Evolutionary conservation across 306 rosid genomes (phyloP).

Genomic region (Gleditsia sinensis): DNA sequence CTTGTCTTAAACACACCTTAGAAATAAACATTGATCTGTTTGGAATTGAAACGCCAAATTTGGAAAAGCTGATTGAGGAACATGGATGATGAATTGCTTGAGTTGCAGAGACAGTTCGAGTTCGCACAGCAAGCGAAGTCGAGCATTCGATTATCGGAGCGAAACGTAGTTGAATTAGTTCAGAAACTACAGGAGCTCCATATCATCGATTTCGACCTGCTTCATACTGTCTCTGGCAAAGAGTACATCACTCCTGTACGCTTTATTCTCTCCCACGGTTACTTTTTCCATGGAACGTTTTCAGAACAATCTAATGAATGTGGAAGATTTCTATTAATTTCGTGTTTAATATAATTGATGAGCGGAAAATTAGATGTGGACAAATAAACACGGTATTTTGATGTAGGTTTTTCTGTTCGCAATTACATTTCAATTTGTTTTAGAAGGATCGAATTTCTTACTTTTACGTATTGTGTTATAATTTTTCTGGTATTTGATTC

Average conservation of each 20-base stretch:
- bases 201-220: slow-evolving; percentile 94
- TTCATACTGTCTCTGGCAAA: slow-evolving; percentile 92
- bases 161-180: slow-evolving; percentile 96
- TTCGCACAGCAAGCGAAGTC: slow-evolving; percentile 96
- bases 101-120: slow-evolving; percentile 92
- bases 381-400: neutral
- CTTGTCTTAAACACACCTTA: too few species aligned
- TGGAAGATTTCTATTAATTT: neutral
- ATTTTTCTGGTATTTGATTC: neutral
- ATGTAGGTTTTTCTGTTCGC: neutral
- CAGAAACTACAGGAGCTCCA: slow-evolving; percentile 91
- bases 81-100: slow-evolving; percentile 95
- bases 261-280: slow-evolving; percentile 12
- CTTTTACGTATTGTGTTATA: neutral
- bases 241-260: slow-evolving; percentile 94
- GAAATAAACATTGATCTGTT: too few species aligned
- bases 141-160: slow-evolving; percentile 86
- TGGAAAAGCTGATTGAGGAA: slow-evolving; percentile 42
- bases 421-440: neutral
- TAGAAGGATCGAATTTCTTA: neutral
- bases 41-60: too few species aligned
- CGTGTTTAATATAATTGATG: neutral
- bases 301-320: neutral
- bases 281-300: neutral
- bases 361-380: neutral